Percentiles rank a stretch among this genome's conserved stretches.
phyloP scores from a whole-genome alignment of 2,329 filamentous ascomycete species.

The Xylariaceae sp. region DNA sequence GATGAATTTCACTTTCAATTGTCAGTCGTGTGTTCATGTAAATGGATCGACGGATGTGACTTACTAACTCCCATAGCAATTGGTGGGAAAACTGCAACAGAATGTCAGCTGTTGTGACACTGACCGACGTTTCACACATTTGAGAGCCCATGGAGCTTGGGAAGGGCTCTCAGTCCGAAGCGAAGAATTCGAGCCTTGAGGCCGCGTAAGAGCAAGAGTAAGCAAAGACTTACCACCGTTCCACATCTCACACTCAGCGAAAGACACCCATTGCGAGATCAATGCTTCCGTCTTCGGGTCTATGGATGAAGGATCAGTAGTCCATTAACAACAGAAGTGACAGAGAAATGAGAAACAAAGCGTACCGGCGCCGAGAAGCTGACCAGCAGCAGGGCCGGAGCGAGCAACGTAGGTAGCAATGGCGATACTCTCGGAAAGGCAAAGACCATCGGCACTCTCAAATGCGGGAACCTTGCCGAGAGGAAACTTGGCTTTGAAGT shows the following conservation, averaged over 20 bases:
- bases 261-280: slow-evolving; percentile 46
- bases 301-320: background rate
- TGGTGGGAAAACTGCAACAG: background rate
- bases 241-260: slow-evolving; percentile 36
- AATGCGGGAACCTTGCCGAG: slow-evolving; percentile 51
- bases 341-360: background rate
- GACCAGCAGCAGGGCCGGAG: slow-evolving; percentile 40
- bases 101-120: background rate
- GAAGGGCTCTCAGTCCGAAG: too few species aligned
- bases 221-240: too few species aligned
- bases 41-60: background rate
- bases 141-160: too few species aligned
- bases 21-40: background rate
- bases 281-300: slow-evolving; percentile 39
- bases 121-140: too few species aligned
- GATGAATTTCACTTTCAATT: slow-evolving; percentile 23
- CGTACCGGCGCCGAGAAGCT: slow-evolving; percentile 41
- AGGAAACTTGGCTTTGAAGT: slow-evolving; percentile 50
- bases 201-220: too few species aligned
- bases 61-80: slow-evolving; percentile 11
- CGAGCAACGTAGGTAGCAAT: slow-evolving; percentile 47
- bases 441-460: slow-evolving; percentile 46
- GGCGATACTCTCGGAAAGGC: slow-evolving; percentile 44
- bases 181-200: too few species aligned
- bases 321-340: slow-evolving; percentile 16